Evolutionary conservation across 139 green algal species (phyloP).

Genomic region (Picochlorum sp.): DNA sequence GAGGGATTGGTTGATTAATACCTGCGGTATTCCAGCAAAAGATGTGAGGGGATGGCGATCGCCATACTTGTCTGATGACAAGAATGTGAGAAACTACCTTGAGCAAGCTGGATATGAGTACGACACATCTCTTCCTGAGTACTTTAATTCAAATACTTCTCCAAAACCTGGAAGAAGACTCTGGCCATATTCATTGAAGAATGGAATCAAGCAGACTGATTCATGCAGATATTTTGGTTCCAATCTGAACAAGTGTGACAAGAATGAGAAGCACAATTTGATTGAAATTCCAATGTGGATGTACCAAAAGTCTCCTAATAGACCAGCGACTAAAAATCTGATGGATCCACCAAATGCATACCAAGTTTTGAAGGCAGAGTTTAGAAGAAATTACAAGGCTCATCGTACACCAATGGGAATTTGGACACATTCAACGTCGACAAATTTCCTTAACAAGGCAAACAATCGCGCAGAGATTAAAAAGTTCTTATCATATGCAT

Average conservation of each 20-base stretch:
- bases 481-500: slow-evolving; percentile 14
- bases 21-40: not conserved
- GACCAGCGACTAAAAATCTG: slow-evolving; percentile 8
- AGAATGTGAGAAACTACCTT: slow-evolving; percentile 4
- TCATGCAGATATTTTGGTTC: slow-evolving; percentile 12
- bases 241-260: slow-evolving; percentile 10
- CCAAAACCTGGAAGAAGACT: not conserved
- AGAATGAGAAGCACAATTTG: slow-evolving; percentile 7
- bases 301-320: slow-evolving; percentile 1
- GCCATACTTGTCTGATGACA: slow-evolving; percentile 10
- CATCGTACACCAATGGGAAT: slow-evolving; percentile 12
- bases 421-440: slow-evolving; percentile 16
- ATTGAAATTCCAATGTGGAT: slow-evolving; percentile 9
- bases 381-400: slow-evolving; percentile 10
- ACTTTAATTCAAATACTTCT: slow-evolving; percentile 1
- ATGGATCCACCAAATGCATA: slow-evolving; percentile 13
- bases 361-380: slow-evolving; percentile 10
- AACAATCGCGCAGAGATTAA: not conserved
- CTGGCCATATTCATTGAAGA: slow-evolving; percentile 8
- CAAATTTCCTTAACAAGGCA: slow-evolving; percentile 7
- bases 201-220: slow-evolving; percentile 1
- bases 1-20: slow-evolving; percentile 8
- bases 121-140: slow-evolving; percentile 12
- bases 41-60: slow-evolving; percentile 8
- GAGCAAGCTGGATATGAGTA: slow-evolving; percentile 13